phyloP scores from a whole-genome alignment of 225 moss, liverwort and hornwort species.

The Pleurozium schreberi region DNA sequence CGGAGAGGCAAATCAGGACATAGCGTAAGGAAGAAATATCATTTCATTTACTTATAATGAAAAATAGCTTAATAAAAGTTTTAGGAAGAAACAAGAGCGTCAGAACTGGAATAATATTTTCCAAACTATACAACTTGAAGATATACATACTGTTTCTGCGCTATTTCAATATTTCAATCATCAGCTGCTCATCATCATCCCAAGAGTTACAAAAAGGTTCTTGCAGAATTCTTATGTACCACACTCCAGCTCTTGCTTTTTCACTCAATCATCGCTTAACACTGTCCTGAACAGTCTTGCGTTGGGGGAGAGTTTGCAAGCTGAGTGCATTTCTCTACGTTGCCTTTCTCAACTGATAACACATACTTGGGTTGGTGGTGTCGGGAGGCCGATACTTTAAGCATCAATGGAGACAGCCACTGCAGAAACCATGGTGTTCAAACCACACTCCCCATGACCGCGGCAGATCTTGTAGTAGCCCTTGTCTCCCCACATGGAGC shows the following conservation, averaged over 20 bases:
- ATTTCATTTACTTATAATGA: not conserved
- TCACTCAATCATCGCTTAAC: not conserved
- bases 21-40: not conserved
- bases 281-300: not conserved
- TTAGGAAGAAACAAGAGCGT: not conserved
- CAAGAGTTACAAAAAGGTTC: not conserved
- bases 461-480: slow-evolving; percentile 77
- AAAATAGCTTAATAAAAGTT: not conserved
- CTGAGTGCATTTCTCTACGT: not conserved
- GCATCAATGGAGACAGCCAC: slow-evolving; percentile 32
- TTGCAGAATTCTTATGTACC: not conserved
- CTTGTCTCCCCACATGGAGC: slow-evolving; percentile 54
- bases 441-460: slow-evolving; percentile 67
- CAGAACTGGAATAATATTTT: not conserved
- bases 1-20: not conserved
- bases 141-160: not conserved
- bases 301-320: not conserved
- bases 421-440: slow-evolving; percentile 78
- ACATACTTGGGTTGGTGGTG: not conserved
- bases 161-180: not conserved
- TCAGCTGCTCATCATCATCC: not conserved
- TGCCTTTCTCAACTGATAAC: not conserved
- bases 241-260: not conserved
- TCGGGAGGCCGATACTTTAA: not conserved
- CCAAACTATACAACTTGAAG: slow-evolving; percentile 11